Evolutionary conservation across 768 basidiomycete species (phyloP).

Genomic region (Auricularia heimuer): DNA sequence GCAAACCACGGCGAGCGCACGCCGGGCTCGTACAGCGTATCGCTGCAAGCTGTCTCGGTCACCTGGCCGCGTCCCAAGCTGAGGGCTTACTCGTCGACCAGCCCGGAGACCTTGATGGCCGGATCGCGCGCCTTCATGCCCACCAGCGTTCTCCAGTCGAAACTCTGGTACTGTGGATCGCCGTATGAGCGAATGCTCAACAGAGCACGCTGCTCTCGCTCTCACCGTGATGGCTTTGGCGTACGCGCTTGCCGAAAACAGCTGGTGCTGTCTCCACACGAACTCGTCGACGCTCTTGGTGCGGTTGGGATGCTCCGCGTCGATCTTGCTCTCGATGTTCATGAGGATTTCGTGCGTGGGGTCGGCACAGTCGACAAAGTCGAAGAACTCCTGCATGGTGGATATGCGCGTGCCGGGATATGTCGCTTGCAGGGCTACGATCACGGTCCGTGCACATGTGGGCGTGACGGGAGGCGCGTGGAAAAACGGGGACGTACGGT

Average conservation of each 20-base stretch:
- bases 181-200: neutral
- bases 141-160: slow-evolving; percentile 70
- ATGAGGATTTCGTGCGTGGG: slow-evolving; percentile 49
- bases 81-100: slow-evolving; percentile 51
- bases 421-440: slow-evolving; percentile 47
- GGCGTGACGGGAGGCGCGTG: slow-evolving; percentile 4
- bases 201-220: neutral
- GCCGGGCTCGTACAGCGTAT: slow-evolving; percentile 23
- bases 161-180: slow-evolving; percentile 56
- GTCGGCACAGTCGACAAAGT: slow-evolving; percentile 67
- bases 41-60: slow-evolving; percentile 3
- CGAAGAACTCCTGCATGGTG: slow-evolving; percentile 64
- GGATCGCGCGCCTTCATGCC: slow-evolving; percentile 66
- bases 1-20: slow-evolving; percentile 57
- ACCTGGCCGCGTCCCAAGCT: slow-evolving; percentile 13
- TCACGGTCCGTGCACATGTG: neutral
- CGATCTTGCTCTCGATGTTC: slow-evolving; percentile 76
- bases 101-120: slow-evolving; percentile 47
- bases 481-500: slow-evolving; percentile 35
- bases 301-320: slow-evolving; percentile 40
- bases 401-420: slow-evolving; percentile 65
- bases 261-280: slow-evolving; percentile 48
- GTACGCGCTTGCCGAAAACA: slow-evolving; percentile 53
- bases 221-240: slow-evolving; percentile 52
- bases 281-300: slow-evolving; percentile 51